Evolutionary conservation across 441 rosid genomes (phyloP).

Genomic region (Croton laevigatus): DNA sequence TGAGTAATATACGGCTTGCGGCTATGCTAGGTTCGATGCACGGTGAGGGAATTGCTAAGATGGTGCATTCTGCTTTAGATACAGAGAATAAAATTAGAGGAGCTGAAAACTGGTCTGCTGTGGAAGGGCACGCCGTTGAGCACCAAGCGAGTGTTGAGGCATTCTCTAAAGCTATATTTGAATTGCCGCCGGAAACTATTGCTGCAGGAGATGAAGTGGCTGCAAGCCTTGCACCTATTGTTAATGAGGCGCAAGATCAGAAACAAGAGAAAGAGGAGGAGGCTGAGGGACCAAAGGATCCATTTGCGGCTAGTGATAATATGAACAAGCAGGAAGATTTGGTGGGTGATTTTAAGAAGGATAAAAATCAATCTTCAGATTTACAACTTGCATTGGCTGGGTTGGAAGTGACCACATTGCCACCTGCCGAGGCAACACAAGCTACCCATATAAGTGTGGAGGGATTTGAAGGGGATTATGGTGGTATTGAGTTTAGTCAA

Average conservation of each 20-base stretch:
- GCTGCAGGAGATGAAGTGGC: conserved; percentile 77
- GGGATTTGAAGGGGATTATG: conserved; percentile 92
- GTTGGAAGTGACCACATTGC: conserved; percentile 81
- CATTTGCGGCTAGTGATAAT: conserved; percentile 78
- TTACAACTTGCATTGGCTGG: conserved; percentile 77
- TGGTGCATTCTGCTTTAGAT: conserved; percentile 89
- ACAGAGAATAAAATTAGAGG: conserved; percentile 90
- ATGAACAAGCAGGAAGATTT: conserved; percentile 69
- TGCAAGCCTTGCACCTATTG: conserved; percentile 52
- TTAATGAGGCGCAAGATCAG: conserved; percentile 42
- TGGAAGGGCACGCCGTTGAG: conserved; percentile 61
- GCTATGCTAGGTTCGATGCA: conserved; percentile 95
- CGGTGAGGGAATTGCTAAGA: conserved; percentile 89
- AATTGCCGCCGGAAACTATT: conserved; percentile 74
- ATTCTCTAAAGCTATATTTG: conserved; percentile 57
- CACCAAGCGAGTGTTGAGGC: conserved; percentile 61
- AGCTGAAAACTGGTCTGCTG: conserved; percentile 63
- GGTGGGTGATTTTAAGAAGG: conserved; percentile 85
- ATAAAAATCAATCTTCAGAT: conserved; percentile 65
- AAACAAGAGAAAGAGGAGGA: conserved; percentile 49
- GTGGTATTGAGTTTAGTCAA: conserved; percentile 81
- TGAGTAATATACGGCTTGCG: conserved; percentile 75
- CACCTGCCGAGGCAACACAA: conserved; percentile 95
- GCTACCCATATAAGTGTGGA: conserved; percentile 83
- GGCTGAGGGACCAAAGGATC: conserved; percentile 55